phyloP scores from a whole-genome alignment of 306 rosid species.

The Glycyrrhiza uralensis region DNA sequence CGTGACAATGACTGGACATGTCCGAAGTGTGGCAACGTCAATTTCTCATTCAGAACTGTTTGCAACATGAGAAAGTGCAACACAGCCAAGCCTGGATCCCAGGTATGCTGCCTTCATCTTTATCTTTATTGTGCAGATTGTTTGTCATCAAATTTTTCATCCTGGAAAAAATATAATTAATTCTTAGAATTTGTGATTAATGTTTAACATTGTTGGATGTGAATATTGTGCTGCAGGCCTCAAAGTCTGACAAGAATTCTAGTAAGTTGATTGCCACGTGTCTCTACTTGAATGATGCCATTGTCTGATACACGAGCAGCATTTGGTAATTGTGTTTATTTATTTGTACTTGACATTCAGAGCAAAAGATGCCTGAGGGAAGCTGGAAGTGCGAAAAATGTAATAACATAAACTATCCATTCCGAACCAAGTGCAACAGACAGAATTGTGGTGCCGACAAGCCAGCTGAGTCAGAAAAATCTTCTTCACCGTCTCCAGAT shows the following conservation, averaged over 20 bases:
- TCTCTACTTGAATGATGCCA: neutral
- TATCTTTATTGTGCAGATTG: neutral
- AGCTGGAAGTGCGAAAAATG: slow-evolving; percentile 99
- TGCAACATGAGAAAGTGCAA: slow-evolving; percentile 99
- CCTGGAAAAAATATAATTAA: neutral
- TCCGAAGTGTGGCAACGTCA: slow-evolving; percentile 97
- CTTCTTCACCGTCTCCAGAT: slow-evolving; percentile 67
- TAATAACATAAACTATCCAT: slow-evolving; percentile 91
- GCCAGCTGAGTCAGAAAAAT: slow-evolving; percentile 66
- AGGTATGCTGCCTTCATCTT: slow-evolving; percentile 46
- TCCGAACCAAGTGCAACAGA: slow-evolving; percentile 97
- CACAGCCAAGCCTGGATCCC: slow-evolving; percentile 97
- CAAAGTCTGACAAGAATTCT: slow-evolving; percentile 74
- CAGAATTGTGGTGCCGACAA: slow-evolving; percentile 99
- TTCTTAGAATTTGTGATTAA: neutral
- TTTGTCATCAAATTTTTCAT: neutral
- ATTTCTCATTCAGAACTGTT: slow-evolving; percentile 87
- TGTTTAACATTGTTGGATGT: slow-evolving; percentile 28
- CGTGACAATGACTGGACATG: slow-evolving; percentile 99
- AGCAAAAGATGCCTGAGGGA: slow-evolving; percentile 97
- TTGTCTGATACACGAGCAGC: slow-evolving; percentile 3
- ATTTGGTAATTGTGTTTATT: slow-evolving; percentile 21
- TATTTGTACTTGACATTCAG: slow-evolving; percentile 39
- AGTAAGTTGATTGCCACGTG: slow-evolving; percentile 54
- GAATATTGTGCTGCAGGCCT: slow-evolving; percentile 49